A percentile compares a stretch with the other conserved stretches of the same genome.
These are phyloP conservation scores for Rhizophagus clarus DNA, from an alignment of 192 early-diverging fungal species.

Conservation along the genomic window DNA sequence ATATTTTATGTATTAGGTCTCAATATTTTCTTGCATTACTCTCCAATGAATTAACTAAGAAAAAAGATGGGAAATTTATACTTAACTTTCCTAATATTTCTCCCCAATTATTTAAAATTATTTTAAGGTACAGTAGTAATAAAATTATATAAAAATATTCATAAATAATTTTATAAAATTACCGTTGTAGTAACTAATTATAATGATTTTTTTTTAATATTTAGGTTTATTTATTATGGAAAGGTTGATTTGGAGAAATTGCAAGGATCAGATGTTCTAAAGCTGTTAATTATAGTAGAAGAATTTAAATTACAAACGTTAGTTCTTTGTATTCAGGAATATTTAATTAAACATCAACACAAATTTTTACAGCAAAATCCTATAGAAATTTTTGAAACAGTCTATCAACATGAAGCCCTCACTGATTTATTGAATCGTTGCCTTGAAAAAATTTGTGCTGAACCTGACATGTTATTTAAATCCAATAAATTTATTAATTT, in stretches of 20 bases:
- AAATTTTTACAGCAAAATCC: background rate
- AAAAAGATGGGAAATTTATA: too few species aligned
- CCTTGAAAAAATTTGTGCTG: background rate
- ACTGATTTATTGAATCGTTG: background rate
- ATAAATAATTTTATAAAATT: too few species aligned
- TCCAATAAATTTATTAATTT: background rate
- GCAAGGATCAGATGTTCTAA: background rate
- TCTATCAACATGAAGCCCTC: background rate
- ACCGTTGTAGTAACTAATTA: too few species aligned
- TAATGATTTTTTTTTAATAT: too few species aligned
- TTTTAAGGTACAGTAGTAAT: too few species aligned
- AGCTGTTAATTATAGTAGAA: background rate
- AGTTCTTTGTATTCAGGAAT: background rate
- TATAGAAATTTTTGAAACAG: background rate
- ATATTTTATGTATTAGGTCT: too few species aligned
- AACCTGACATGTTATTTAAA: background rate
- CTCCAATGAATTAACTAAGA: too few species aligned
- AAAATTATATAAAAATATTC: too few species aligned
- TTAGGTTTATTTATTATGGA: background rate
- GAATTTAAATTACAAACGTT: background rate
- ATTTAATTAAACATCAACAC: background rate
- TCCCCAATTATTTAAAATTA: too few species aligned
- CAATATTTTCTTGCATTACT: too few species aligned
- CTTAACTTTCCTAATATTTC: too few species aligned
- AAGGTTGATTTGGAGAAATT: background rate